Base-by-base conservation (phyloP, 805 yeast species). In the Cyberlindnera americana region DNA sequence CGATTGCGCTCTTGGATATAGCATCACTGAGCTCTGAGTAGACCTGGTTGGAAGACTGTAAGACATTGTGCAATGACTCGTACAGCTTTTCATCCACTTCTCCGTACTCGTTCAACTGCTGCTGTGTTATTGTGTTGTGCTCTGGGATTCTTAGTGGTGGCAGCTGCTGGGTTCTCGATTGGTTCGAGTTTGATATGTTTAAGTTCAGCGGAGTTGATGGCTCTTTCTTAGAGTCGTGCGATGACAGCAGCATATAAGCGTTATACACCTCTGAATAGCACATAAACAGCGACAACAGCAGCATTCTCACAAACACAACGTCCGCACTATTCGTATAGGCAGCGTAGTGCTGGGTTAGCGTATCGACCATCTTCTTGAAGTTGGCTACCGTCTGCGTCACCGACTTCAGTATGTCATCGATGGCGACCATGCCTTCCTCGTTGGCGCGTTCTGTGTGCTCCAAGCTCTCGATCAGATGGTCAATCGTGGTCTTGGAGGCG, bases 1-100 rank as follows among this genome's bases (percentile, higher is more conserved):
- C 78, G 16, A 76, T 63, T 0, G 89, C 87, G 50, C 79, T 77
- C 48, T 77, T 77, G 13, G 80, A 70, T 33, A 83, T 78, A 0
- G 85, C 86, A 41, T 73, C 67, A 22, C 81, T 84, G 38, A 88
- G 62, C 52, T 85, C 91, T 21, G 81, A 73, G 51, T 83, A 81
- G 2, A 87, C 95, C n/a, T 75, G 75, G 50, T 78, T 84, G 2
- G 95, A 90, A 38, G 83, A 74, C 13, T 69, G 57, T 2, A 84
- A 74, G 1, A 90, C 88, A 14, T 70, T 66, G 21, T 70, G 74
- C 29, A 86, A 69, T 15, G 85, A 75, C 24, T 75, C 77, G 51
- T 82, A 83, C 36, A 86, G 62, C 49, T 78, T 81, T 30, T 73
- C 77, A 55, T 86, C 95, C 21, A 78, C 73, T 23, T 77, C 82